A percentile compares a stretch with the other conserved stretches of the same genome.
Evolutionary conservation across 805 yeast species (phyloP).

Genomic region (Diddensiella caesifluorescens): DNA sequence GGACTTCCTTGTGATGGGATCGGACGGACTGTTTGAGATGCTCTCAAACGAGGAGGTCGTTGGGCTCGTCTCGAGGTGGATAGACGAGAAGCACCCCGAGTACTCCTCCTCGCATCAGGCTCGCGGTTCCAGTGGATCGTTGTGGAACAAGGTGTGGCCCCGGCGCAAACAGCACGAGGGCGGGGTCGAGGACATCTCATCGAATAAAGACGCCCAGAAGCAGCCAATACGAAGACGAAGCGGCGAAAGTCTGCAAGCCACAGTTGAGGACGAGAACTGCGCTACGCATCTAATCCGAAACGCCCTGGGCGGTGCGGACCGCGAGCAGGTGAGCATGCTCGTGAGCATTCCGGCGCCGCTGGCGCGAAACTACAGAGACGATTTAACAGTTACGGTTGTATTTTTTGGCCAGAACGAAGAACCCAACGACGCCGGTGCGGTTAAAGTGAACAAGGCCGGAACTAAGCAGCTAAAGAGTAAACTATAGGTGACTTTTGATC

Average conservation of each 20-base stretch:
- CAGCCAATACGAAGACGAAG: conserved; percentile 59
- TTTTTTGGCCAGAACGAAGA: conserved; percentile 60
- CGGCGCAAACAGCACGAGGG: background rate
- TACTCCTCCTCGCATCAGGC: conserved; percentile 5
- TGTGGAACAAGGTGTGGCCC: conserved; percentile 1
- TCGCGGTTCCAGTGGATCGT: no score
- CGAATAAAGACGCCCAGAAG: conserved; percentile 52
- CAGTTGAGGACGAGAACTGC: conserved; percentile 76
- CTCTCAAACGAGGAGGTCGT: conserved; percentile 89
- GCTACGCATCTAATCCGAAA: conserved; percentile 92
- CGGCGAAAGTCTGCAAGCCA: conserved; percentile 22
- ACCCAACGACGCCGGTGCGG: conserved; percentile 25
- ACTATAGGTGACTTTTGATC: conserved; percentile 3
- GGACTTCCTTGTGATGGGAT: conserved; percentile 85
- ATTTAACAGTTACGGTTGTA: conserved; percentile 90
- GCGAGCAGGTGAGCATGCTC: conserved; percentile 82
- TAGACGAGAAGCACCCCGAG: conserved; percentile 55
- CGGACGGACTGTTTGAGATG: conserved; percentile 92
- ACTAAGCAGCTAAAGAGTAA: conserved; percentile 16
- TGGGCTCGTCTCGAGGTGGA: conserved; percentile 89
- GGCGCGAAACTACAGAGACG: conserved; percentile 90
- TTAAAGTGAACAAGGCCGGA: conserved; percentile 29
- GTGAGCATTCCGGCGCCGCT: conserved; percentile 88
- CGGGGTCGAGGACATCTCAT: conserved; percentile 33
- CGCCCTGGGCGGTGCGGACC: conserved; percentile 84